Percentiles rank a stretch among this genome's conserved stretches.
Evolutionary conservation across 306 rosid genomes (phyloP).

Genomic region (Cajanus cajan): DNA sequence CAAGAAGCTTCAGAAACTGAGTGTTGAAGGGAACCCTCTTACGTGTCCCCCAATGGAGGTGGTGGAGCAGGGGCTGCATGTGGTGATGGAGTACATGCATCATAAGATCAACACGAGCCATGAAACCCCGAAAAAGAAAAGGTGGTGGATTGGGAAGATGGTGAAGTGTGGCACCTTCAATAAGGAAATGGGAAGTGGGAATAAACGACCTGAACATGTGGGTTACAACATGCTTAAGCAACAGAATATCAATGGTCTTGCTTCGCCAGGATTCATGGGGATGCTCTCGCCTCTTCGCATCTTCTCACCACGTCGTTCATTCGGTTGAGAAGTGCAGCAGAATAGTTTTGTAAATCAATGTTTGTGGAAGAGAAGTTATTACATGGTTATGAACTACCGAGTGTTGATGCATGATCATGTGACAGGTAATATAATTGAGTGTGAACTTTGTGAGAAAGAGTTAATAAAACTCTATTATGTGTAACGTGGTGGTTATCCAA

Average conservation of each 20-base stretch:
- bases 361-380: not conserved
- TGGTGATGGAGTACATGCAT: slow-evolving; percentile 64
- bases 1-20: slow-evolving; percentile 56
- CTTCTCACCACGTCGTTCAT: slow-evolving; percentile 65
- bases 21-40: slow-evolving; percentile 82
- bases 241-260: slow-evolving; percentile 67
- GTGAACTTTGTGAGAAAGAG: not conserved
- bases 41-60: slow-evolving; percentile 67
- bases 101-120: slow-evolving; percentile 52
- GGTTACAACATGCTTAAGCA: slow-evolving; percentile 46
- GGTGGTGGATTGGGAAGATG: slow-evolving; percentile 62
- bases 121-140: slow-evolving; percentile 46
- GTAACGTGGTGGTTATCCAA: not conserved
- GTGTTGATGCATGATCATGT: not conserved
- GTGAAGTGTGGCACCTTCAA: slow-evolving; percentile 63
- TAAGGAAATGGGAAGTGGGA: slow-evolving; percentile 17
- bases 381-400: not conserved
- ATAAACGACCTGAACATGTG: slow-evolving; percentile 34
- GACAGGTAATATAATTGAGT: not conserved
- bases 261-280: slow-evolving; percentile 69
- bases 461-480: not conserved
- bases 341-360: not conserved
- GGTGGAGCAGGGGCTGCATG: slow-evolving; percentile 60
- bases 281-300: slow-evolving; percentile 75
- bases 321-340: slow-evolving; percentile 28